Evolutionary conservation across 768 basidiomycete genomes (phyloP).

Genomic region (Tulasnella sp.): DNA sequence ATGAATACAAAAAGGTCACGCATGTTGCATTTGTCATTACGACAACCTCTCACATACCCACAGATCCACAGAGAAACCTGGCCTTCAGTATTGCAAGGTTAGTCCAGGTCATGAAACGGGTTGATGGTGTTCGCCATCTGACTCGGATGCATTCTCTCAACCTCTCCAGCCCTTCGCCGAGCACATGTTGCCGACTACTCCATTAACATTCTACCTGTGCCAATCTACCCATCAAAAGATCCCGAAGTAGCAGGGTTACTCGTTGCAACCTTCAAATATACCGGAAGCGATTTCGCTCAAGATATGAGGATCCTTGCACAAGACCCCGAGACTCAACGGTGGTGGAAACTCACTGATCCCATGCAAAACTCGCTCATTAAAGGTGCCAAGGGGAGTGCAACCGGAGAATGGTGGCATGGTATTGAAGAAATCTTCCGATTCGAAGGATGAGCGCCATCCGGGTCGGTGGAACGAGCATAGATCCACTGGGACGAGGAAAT

Average conservation of each 20-base stretch:
- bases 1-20: conserved; percentile 30
- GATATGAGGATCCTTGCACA: conserved; percentile 56
- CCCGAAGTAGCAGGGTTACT: conserved; percentile 33
- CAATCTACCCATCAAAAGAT: conserved; percentile 17
- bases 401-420: conserved; percentile 53
- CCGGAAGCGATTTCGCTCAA: conserved; percentile 45
- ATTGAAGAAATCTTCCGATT: conserved; percentile 60
- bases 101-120: conserved; percentile 25
- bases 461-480: no score
- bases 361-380: conserved; percentile 71
- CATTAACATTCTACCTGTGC: conserved; percentile 49
- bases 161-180: background rate
- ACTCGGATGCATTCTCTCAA: conserved; percentile 3
- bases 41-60: background rate
- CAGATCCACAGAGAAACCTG: conserved; percentile 51
- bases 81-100: conserved; percentile 53
- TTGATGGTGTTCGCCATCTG: background rate
- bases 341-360: conserved; percentile 64
- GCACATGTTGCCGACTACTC: conserved; percentile 63
- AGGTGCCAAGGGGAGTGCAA: conserved; percentile 56
- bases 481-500: no score
- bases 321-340: conserved; percentile 56
- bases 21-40: background rate
- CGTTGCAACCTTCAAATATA: conserved; percentile 72
- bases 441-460: conserved; percentile 31